Percentiles rank a stretch among this genome's conserved stretches.
phyloP scores from a whole-genome alignment of 257 asterid species.

The Anisodus acutangulus region DNA sequence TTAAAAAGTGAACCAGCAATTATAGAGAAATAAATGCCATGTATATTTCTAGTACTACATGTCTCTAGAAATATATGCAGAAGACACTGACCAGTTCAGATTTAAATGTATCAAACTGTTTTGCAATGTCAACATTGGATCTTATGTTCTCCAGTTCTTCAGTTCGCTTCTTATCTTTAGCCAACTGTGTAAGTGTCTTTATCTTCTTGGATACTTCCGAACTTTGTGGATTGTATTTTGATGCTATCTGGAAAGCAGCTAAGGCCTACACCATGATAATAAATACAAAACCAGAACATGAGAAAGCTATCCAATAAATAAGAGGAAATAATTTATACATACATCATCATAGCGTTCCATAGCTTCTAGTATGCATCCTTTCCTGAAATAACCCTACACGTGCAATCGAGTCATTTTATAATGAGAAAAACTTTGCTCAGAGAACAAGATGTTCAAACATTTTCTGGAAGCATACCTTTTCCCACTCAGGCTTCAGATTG shows the following conservation, averaged over 20 bases:
- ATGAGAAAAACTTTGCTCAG: not conserved
- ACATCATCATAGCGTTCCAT: constrained; percentile 93
- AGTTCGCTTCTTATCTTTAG: constrained; percentile 73
- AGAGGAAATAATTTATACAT: constrained; percentile 39
- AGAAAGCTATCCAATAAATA: constrained; percentile 10
- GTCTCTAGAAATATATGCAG: not conserved
- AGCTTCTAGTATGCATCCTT: constrained; percentile 95
- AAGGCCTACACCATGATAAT: constrained; percentile 61
- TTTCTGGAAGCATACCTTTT: constrained; percentile 58
- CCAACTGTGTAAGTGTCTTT: constrained; percentile 76
- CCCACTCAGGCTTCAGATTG: constrained; percentile 94
- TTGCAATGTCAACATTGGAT: constrained; percentile 80
- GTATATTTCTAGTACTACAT: too few species aligned
- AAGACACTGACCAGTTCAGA: constrained; percentile 68
- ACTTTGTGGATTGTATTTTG: constrained; percentile 84
- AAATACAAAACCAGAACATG: not conserved
- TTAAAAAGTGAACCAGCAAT: not conserved
- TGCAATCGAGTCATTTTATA: constrained; percentile 36
- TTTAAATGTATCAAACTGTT: constrained; percentile 73
- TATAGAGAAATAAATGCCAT: not conserved
- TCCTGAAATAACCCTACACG: constrained; percentile 97
- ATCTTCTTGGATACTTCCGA: constrained; percentile 85
- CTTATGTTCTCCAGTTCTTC: constrained; percentile 79
- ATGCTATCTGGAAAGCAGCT: constrained; percentile 74
- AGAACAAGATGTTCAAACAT: not conserved